Evolutionary conservation across 164 flowering plant genomes (phyloP), one percentile per base, ranked within the genome.

Genomic region (Piper longum): DNA sequence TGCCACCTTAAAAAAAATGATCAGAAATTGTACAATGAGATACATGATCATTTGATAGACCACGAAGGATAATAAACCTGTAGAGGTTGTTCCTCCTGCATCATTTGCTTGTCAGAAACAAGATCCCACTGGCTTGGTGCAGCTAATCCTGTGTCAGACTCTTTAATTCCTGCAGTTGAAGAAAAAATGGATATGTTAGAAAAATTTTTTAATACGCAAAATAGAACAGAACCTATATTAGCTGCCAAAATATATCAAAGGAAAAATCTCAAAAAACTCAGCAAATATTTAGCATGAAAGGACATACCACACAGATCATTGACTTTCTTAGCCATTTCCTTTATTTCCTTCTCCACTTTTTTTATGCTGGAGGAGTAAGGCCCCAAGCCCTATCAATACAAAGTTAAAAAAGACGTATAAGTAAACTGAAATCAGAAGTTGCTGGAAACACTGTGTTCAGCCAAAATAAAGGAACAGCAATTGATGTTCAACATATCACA

Each of bases 81-180:
- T 71, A 95, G 91, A 56, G 95, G 99, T 60, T 87, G 92, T 73
- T 95, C 98, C 71, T 91, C 98, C 64, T 91, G 96, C 98, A 95
- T 91, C 99, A 95, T 91, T 70, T 91, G 97, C 76, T 91, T 91
- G 65, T 95, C 99, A 54, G 98, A 87, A 62, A 91, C 96, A 71
- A 95, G 92, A 83, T 95, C 97, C 98, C 99, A 95, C 62, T 95
- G 97, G 69, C 98, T 91, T 3, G 98, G 99, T 51, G 90, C 90
- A 68, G 99, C 98, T 70, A 95, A 77, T 12, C 99, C 99, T 68
- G 99, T 95, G 71, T 95, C 99, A 19, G 99, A 95, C 64, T 95
- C 99, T 80, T 91, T 95, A 56, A 95, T 91, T 48, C 99, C 99
- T 95, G 62, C 62, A 44, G 16, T 45, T 64, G 59, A 17, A 56